Base-by-base conservation (phyloP, 2,329 filamentous ascomycete genomes). In the Phialocephala subalpina region DNA sequence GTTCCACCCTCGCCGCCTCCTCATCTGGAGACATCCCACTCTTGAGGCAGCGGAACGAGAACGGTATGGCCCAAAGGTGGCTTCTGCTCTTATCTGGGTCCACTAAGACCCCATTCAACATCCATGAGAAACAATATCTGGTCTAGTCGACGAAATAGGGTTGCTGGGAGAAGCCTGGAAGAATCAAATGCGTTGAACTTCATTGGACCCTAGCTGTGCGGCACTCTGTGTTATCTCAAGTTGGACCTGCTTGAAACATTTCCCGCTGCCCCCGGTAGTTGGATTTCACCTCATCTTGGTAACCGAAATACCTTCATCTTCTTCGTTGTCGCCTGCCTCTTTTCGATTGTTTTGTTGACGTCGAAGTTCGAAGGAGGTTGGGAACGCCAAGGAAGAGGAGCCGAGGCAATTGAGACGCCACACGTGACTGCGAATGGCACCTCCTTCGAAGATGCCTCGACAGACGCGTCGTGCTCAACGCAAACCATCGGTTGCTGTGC, bases 251-350 rank as follows among this genome's bases (percentile, higher is more conserved):
- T 33, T 53, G 49, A 53, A 53, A 53, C 25, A 22, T 29, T 33
- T 33, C 49, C 9, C n/a, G 25, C 49, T 7, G 45, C 11, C 6
- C 45, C 49, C 25, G 49, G 22, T 29, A 53, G 9, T 16, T 25
- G 25, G 49, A 29, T 16, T 14, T 22, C 16, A 36, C 18, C 18
- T 8, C 3, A 38, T 60, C 27, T n/a, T 49, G 8, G 20, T 55
- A 33, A 49, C 47, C 20, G 18, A 52, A 59, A 60, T 40, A 40
- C 36, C 12, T 25, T 47, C 42, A 8, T 60, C 38, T 33, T 55
- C 27, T 56, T 64, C 57, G 63, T 64, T 36, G 58, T 64, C 58
- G 47, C 57, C 40, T 60, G 36, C 63, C 58, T 57, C 57, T 56
- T 60, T 60, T 22, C 20, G 20, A 25, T 22, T 22, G 27, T 18